Evolutionary conservation across 495 filamentous ascomycete genomes (phyloP), one percentile per base, ranked within the genome.

Genomic region (Copromyces sp.): DNA sequence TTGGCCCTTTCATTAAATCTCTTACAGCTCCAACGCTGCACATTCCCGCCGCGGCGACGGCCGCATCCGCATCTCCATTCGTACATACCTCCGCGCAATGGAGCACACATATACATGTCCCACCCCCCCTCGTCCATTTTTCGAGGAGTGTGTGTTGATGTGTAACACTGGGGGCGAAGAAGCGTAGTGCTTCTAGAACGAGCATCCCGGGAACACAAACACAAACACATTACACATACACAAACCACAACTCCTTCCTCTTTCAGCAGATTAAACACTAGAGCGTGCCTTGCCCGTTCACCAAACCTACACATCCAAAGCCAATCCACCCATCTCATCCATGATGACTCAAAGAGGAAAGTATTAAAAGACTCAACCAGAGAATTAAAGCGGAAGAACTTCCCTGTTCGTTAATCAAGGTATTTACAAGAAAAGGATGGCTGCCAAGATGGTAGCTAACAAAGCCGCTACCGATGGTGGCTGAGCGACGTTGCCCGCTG

Each of bases 341-440:
- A 16, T 16, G 24, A 17, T 9, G 32, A 32, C 8, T 29, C 29
- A 35, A 65, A 65, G 2, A 29, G 53, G 32, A 16, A 35, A 65
- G 14, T 37, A 65, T 65, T 65, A 35, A 35, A 65, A 35, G 39
- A 40, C 6, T 70, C 2, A 35, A 42, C 17, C 6, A 29, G 69
- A 12, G 39, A 29, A 45, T 35, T 61, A 14, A 72, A 69, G 14
- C 73, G 70, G 71, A 42, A 69, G 42, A 68, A 72, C 41, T 44
- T 11, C 53, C 72, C 37, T 20, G 71, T 70, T 35, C 24, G 47
- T 44, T 24, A 2, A 4, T 17, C 68, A 45, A 17, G 4, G 29
- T 2, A 24, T 32, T 71, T 61, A 71, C 24, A 71, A 35, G 29
- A 71, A 71, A 20, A 39, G 69, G 37, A 53, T n/a, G 41, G 29